Base-by-base conservation (phyloP, 129 eudicot species). In the Apium graveolens region DNA sequence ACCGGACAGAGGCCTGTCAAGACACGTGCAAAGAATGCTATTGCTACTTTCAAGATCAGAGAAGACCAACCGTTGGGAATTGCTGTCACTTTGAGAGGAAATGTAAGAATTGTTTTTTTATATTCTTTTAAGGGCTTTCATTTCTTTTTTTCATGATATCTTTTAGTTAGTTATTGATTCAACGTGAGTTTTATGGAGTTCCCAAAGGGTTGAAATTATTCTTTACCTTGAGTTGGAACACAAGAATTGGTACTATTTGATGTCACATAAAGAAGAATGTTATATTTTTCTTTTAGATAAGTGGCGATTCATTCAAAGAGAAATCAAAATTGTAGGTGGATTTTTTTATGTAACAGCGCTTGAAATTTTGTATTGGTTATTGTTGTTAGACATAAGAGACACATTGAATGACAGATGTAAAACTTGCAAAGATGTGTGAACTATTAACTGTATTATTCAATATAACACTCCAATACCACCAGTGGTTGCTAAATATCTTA, bases 1-100 rank as follows among this genome's bases (percentile, higher is more conserved):
- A 90, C 99, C 20, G 99, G 97, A 75, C 99, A 95, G 83, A 86
- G 95, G 84, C 99, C 99, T 14, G 88, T 92, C 24, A 95, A 91
- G 82, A 95, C 99, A 1, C 86, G 90, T 80, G 99, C 99, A 57
- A 90, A 88, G 81, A 95, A 88, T 79, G 88, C 99, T 76, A 92
- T 95, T 80, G 99, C 99, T 38, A 84, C 93, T 26, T 95, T 95
- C 72, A 95, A 95, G 88, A 82, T 92, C 80, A 83, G 97, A 84
- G 96, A 95, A 83, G 84, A 76, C 53, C 93, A 88, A 73, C 89
- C 93, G 1, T 89, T 92, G 35, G 99, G 99, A 73, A 87, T 95
- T 17, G 95, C 94, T 16, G 92, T 88, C 85, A 95, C 99, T 73
- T 92, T 95, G 37, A 91, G 99, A 72, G 92, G 96, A 81, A 90